These are phyloP conservation scores for Echinosophora koreensis DNA, from an alignment of 306 rosid species.

Conservation along the genomic window DNA sequence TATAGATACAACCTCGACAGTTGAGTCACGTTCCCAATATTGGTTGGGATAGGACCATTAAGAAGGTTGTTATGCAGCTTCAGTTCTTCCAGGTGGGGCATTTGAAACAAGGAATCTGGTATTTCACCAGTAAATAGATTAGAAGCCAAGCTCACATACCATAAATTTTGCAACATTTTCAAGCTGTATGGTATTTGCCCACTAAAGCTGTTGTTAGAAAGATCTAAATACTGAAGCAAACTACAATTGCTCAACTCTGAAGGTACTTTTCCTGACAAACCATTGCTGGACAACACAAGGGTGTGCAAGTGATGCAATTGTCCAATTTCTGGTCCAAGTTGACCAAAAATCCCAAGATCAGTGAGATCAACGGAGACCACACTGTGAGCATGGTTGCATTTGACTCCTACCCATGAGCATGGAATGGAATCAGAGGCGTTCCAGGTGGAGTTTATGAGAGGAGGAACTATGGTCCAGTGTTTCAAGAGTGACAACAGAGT, in stretches of 20 bases:
- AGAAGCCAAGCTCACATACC: constrained; percentile 37
- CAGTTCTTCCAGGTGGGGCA: constrained; percentile 49
- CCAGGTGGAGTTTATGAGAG: constrained; percentile 61
- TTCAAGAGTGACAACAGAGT: constrained; percentile 57
- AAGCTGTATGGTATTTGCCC: constrained; percentile 54
- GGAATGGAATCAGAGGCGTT: constrained; percentile 67
- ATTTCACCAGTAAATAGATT: constrained; percentile 55
- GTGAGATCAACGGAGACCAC: constrained; percentile 61
- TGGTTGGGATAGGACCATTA: constrained; percentile 59
- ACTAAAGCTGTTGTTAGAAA: constrained; percentile 50
- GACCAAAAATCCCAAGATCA: constrained; percentile 56
- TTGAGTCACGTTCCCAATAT: constrained; percentile 55
- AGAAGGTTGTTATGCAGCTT: constrained; percentile 50
- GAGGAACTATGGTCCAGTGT: constrained; percentile 57
- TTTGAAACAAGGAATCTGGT: constrained; percentile 57
- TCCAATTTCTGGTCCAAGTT: constrained; percentile 64
- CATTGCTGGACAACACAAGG: constrained; percentile 50
- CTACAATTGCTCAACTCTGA: constrained; percentile 53
- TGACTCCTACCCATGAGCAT: constrained; percentile 74
- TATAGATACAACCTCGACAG: constrained; percentile 41
- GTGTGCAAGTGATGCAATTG: constrained; percentile 53
- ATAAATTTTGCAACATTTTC: constrained; percentile 37
- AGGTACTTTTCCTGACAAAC: constrained; percentile 58
- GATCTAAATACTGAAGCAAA: constrained; percentile 50
- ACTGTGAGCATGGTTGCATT: constrained; percentile 52